These are phyloP conservation scores for Fusarium sp. DNA, from an alignment of 2,329 filamentous ascomycete species.

Conservation along the genomic window DNA sequence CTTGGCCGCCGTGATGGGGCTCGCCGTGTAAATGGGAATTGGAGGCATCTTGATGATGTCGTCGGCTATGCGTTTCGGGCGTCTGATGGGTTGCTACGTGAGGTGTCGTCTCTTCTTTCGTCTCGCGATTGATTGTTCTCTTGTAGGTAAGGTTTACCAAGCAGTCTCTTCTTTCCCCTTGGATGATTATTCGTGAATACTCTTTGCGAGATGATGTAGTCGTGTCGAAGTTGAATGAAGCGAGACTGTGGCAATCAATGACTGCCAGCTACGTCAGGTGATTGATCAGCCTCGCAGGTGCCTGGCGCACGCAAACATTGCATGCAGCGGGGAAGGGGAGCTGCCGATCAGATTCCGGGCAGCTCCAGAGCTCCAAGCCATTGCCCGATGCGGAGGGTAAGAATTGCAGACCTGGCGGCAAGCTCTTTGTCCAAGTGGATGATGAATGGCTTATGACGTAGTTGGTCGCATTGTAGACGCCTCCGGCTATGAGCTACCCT, in stretches of 20 bases:
- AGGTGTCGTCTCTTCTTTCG: background rate
- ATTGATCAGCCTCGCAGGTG: conserved; percentile 23
- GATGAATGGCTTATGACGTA: conserved; percentile 16
- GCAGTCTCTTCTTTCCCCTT: background rate
- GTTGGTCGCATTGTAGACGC: background rate
- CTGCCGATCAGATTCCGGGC: conserved; percentile 38
- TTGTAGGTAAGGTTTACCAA: background rate
- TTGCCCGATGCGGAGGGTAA: conserved; percentile 34
- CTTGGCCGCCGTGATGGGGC: conserved; percentile 66
- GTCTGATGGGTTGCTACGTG: background rate
- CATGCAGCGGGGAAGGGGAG: conserved; percentile 33
- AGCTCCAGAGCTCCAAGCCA: conserved; percentile 8
- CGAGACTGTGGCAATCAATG: conserved; percentile 26
- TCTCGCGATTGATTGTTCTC: background rate
- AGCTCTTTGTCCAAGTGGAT: conserved; percentile 7
- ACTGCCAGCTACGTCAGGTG: conserved; percentile 36
- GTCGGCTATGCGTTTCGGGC: background rate
- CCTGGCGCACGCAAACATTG: conserved; percentile 25
- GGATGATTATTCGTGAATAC: background rate
- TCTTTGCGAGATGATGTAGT: conserved; percentile 15
- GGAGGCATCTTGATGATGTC: conserved; percentile 59
- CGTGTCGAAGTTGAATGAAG: conserved; percentile 19
- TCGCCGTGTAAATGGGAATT: conserved; percentile 66
- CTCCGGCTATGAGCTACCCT: conserved; percentile 6
- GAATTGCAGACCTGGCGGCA: conserved; percentile 15